Percentiles rank a stretch among this genome's conserved stretches.
Evolutionary conservation across 2,329 filamentous ascomycete genomes (phyloP).

Genomic region (Lasiodiplodia sp.): DNA sequence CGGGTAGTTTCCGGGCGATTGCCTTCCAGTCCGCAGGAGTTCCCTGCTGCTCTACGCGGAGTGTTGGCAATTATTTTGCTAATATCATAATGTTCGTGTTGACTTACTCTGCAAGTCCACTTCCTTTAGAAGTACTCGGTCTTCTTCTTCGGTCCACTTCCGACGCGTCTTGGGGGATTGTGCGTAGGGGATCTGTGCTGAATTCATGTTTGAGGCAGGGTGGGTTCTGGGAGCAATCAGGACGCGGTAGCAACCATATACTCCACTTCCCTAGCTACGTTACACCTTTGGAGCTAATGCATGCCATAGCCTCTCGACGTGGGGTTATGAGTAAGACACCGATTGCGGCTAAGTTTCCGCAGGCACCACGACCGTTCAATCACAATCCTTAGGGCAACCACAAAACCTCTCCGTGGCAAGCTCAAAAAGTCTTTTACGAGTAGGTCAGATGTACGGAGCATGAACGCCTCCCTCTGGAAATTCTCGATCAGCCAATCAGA

Average conservation of each 20-base stretch:
- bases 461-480: not conserved
- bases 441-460: not conserved
- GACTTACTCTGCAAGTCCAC: not conserved
- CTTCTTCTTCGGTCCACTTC: slow-evolving; percentile 15
- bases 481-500: not conserved
- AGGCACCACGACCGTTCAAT: not conserved
- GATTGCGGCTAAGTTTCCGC: too few species aligned
- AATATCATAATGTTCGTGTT: too few species aligned
- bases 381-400: not conserved
- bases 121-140: not conserved
- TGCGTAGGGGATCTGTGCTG: not conserved
- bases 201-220: not conserved
- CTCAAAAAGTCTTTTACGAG: not conserved
- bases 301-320: not conserved
- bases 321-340: not conserved
- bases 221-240: not conserved
- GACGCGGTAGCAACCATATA: not conserved
- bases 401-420: not conserved
- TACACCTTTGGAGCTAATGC: not conserved
- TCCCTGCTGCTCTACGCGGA: not conserved
- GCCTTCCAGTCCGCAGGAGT: slow-evolving; percentile 18
- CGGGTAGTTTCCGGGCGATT: slow-evolving; percentile 23
- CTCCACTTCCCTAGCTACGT: not conserved
- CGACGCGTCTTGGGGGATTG: not conserved
- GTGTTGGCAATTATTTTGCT: too few species aligned